These are phyloP conservation scores for Leccinum fuscescens DNA, from an alignment of 1,284 basidiomycete species.

Conservation along the genomic window DNA sequence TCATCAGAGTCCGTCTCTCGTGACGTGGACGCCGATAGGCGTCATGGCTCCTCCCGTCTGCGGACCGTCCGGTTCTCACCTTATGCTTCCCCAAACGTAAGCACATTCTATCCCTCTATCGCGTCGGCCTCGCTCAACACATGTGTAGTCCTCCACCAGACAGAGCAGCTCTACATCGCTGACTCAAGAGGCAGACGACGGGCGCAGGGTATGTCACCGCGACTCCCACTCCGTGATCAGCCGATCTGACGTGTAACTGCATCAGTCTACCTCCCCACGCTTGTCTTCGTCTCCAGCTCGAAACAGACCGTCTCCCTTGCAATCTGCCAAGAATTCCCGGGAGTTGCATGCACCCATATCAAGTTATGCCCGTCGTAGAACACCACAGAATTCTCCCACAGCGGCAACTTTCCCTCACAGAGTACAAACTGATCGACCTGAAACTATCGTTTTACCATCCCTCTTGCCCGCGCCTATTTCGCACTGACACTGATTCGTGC, in stretches of 20 bases:
- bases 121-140: constrained; percentile 4
- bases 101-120: constrained; percentile 26
- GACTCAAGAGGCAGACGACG: constrained; percentile 27
- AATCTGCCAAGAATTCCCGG: constrained; percentile 29
- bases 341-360: constrained; percentile 62
- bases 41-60: constrained; percentile 36
- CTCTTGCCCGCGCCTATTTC: constrained; percentile 25
- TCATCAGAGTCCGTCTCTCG: constrained; percentile 45
- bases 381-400: constrained; percentile 68
- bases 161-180: constrained; percentile 26
- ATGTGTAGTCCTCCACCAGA: constrained; percentile 22
- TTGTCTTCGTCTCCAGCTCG: constrained; percentile 42
- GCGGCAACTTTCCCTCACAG: constrained; percentile 57
- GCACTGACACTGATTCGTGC: constrained; percentile 18
- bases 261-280: constrained; percentile 46
- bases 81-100: constrained; percentile 55
- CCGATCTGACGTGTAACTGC: constrained; percentile 12
- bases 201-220: constrained; percentile 23
- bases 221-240: constrained; percentile 17
- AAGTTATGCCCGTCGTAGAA: constrained; percentile 71
- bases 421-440: constrained; percentile 31
- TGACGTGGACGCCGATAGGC: constrained; percentile 36
- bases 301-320: constrained; percentile 29
- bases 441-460: constrained; percentile 36
- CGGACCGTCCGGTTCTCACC: constrained; percentile 59